A percentile compares a stretch with the other conserved stretches of the same genome.
These are phyloP conservation scores for Cyclotella baltica DNA, from an alignment of 108 stramenopile genomes.

Conservation along the genomic window DNA sequence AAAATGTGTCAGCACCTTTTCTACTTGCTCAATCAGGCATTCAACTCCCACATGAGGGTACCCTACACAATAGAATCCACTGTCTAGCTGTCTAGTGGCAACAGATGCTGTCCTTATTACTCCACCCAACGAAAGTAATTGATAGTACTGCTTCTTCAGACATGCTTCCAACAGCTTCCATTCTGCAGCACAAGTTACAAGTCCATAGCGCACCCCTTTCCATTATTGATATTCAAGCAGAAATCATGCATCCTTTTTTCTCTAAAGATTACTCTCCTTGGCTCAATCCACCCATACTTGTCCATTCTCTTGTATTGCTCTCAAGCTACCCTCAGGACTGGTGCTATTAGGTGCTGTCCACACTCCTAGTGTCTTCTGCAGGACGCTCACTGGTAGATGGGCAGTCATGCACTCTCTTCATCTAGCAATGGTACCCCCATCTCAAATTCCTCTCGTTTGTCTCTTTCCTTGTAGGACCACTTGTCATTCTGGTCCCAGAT, in stretches of 20 bases:
- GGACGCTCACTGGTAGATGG: no score
- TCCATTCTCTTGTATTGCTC: background rate
- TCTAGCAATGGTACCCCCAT: no score
- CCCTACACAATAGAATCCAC: slow-evolving; percentile 2
- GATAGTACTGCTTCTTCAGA: background rate
- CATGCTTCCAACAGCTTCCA: background rate
- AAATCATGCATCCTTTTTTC: background rate
- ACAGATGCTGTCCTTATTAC: background rate
- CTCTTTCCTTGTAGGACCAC: no score
- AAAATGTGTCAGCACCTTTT: no score
- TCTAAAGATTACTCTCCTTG: background rate
- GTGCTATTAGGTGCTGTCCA: no score
- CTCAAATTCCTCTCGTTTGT: no score
- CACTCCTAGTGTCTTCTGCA: no score
- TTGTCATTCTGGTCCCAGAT: no score
- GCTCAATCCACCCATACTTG: slow-evolving; percentile 3
- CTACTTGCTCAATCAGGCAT: background rate
- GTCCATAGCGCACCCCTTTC: background rate
- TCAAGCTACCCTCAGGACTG: no score
- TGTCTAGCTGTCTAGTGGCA: background rate
- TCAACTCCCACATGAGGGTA: background rate
- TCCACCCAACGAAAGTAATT: background rate
- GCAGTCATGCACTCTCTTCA: no score
- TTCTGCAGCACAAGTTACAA: background rate
- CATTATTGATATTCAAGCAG: background rate